Percentiles rank a stretch among this genome's conserved stretches.
phyloP scores from a whole-genome alignment of 2,329 filamentous ascomycete genomes.

The Penicillium sumatraense region DNA sequence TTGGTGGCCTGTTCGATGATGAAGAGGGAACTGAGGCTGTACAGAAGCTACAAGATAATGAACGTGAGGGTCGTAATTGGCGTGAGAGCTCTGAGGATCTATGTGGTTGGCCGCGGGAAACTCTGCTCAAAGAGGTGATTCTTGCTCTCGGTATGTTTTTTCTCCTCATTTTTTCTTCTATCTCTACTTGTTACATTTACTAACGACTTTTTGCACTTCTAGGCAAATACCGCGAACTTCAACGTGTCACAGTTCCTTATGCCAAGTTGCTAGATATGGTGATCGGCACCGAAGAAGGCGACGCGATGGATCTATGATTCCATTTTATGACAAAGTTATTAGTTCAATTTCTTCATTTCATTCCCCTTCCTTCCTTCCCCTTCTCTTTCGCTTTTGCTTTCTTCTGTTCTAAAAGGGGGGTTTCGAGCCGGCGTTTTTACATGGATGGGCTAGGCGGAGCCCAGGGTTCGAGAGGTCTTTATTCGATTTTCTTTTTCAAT shows the following conservation, averaged over 20 bases:
- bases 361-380: background rate
- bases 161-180: background rate
- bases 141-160: constrained; percentile 78
- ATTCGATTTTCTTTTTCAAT: no score
- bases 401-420: background rate
- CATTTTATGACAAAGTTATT: background rate
- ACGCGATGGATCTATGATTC: constrained; percentile 44
- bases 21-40: constrained; percentile 55
- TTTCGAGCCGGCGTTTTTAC: constrained; percentile 23
- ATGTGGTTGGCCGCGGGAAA: constrained; percentile 88
- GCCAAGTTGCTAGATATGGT: constrained; percentile 74
- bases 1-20: constrained; percentile 70
- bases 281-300: constrained; percentile 36
- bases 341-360: background rate
- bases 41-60: constrained; percentile 30
- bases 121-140: constrained; percentile 87
- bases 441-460: constrained; percentile 15
- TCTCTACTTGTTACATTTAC: constrained; percentile 17
- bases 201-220: constrained; percentile 21
- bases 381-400: background rate
- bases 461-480: constrained; percentile 9
- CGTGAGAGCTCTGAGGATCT: constrained; percentile 66
- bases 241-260: constrained; percentile 93
- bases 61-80: constrained; percentile 50
- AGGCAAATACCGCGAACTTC: constrained; percentile 95